Evolutionary conservation across 495 filamentous ascomycete genomes (phyloP), one percentile per base, ranked within the genome.

Genomic region (Rhypophila decipiens): DNA sequence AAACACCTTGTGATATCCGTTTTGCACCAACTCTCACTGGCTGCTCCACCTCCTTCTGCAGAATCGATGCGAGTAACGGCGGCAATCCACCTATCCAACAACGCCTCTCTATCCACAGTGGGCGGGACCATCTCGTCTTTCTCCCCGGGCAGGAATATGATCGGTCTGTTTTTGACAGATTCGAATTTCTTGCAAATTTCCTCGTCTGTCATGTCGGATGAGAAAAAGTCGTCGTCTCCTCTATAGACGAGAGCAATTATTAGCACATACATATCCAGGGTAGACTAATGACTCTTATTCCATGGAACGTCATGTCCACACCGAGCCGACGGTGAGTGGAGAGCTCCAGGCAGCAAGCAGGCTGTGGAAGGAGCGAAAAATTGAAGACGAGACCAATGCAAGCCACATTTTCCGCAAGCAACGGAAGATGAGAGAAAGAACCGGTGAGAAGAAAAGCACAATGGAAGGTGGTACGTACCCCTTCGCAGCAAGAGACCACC

Each of bases 201-300:
- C 38, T 48, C 63, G 41, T 85, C 79, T 1, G 60, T 60, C 31
- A 90, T 65, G 60, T 88, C 85, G 7, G 83, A 84, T 49, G 82
- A 85, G 65, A 94, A 94, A 50, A 85, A 82, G 61, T 95, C 90
- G 64, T 95, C 89, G 37, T 81, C 80, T 10, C 84, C 82, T 53
- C 57, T 76, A 17, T n/a, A n/a, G n/a, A n/a, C n/a, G n/a, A n/a
- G n/a, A n/a, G n/a, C n/a, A n/a, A n/a, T n/a, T n/a, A n/a, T n/a
- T n/a, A n/a, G n/a, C n/a, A n/a, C n/a, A n/a, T n/a, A n/a, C n/a
- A n/a, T n/a, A n/a, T n/a, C n/a, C n/a, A n/a, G n/a, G n/a, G n/a
- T n/a, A n/a, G n/a, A n/a, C n/a, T n/a, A n/a, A n/a, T n/a, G n/a
- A n/a, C n/a, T n/a, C n/a, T n/a, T n/a, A n/a, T n/a, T n/a, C n/a